Evolutionary conservation across 1,284 basidiomycete species (phyloP).

Genomic region (Agaricales sp.): DNA sequence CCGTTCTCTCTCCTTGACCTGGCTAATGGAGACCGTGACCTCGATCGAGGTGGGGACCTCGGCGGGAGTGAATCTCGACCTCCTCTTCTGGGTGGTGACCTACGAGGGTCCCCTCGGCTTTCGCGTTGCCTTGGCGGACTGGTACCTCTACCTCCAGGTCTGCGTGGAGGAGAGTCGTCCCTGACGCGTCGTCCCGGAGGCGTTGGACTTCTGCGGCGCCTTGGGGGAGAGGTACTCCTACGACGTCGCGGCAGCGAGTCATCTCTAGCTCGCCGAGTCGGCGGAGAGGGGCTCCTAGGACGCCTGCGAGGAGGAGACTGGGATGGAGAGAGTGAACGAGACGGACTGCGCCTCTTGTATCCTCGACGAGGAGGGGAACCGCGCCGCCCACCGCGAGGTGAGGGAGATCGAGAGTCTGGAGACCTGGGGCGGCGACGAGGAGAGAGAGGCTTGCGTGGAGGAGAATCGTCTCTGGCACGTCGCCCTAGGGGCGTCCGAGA

Average conservation of each 20-base stretch:
- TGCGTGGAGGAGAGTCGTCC: slow-evolving; percentile 12
- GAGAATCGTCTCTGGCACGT: slow-evolving; percentile 1
- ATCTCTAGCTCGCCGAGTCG: slow-evolving; percentile 16
- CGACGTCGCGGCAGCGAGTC: slow-evolving; percentile 23
- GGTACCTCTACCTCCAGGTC: slow-evolving; percentile 7
- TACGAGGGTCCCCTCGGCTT: neutral
- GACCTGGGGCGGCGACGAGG: slow-evolving; percentile 17
- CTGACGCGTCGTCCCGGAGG: slow-evolving; percentile 8
- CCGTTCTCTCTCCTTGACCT: neutral
- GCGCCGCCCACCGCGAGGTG: slow-evolving; percentile 2
- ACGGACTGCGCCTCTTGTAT: neutral
- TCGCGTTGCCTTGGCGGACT: neutral
- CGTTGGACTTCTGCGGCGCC: neutral
- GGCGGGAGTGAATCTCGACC: neutral
- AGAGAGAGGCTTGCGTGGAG: slow-evolving; percentile 15
- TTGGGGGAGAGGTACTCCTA: slow-evolving; percentile 18
- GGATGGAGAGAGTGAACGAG: neutral
- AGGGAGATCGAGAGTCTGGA: slow-evolving; percentile 20
- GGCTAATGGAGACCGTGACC: neutral
- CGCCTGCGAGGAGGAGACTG: neutral
- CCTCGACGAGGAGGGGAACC: slow-evolving; percentile 17
- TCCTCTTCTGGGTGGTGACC: neutral
- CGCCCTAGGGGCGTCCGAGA: neutral
- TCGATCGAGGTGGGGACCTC: neutral
- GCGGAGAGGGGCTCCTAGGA: too few relatives aligned